Evolutionary conservation across 352 stramenopile genomes (phyloP).

Genomic region (Phytophthora chlamydospora): DNA sequence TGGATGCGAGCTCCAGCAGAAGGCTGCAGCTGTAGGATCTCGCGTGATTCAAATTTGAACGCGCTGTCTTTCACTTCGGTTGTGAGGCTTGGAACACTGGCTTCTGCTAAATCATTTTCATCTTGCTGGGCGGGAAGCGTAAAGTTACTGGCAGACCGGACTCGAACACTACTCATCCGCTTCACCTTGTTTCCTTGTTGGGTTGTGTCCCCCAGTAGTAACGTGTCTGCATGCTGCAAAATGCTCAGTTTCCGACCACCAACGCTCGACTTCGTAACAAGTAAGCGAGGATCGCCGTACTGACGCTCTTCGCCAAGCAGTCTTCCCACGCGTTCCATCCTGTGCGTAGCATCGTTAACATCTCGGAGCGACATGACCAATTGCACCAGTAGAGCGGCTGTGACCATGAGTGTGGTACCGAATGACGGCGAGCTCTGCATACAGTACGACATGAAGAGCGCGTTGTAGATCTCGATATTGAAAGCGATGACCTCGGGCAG

Average conservation of each 20-base stretch:
- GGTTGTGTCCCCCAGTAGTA: conserved; percentile 8
- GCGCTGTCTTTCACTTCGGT: background rate
- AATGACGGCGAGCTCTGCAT: conserved; percentile 34
- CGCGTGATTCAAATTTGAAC: conserved; percentile 12
- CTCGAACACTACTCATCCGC: no score
- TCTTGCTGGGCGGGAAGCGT: background rate
- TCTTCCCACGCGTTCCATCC: conserved; percentile 10
- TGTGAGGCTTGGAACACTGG: background rate
- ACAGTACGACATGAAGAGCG: conserved; percentile 34
- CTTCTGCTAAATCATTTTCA: background rate
- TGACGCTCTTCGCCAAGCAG: conserved; percentile 13
- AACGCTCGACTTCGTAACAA: conserved; percentile 10
- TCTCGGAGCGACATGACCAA: conserved; percentile 22
- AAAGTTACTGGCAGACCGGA: no score
- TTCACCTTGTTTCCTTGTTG: background rate
- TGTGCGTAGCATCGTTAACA: conserved; percentile 13
- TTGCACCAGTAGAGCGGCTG: conserved; percentile 14
- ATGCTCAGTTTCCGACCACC: conserved; percentile 3
- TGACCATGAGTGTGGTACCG: conserved; percentile 23
- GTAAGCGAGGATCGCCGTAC: conserved; percentile 4
- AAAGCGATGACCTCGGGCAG: conserved; percentile 29
- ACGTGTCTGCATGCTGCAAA: conserved; percentile 16
- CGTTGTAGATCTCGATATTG: conserved; percentile 35
- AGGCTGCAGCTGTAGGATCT: background rate
- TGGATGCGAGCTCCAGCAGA: conserved; percentile 10